Percentiles rank a stretch among this genome's conserved stretches.
phyloP scores from a whole-genome alignment of 305 asterid species.

The Fraxinus xanthoxyloides region DNA sequence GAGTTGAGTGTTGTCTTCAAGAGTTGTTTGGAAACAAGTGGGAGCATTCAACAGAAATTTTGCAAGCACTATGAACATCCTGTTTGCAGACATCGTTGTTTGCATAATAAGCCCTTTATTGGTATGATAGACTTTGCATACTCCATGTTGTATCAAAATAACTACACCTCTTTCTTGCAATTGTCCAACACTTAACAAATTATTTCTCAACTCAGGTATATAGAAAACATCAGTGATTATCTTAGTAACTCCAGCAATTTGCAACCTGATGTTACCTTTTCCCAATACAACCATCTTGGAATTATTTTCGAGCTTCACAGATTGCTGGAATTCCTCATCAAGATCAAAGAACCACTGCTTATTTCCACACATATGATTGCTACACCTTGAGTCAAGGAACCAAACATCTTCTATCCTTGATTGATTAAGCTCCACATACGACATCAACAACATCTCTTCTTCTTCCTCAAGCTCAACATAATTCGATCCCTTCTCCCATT shows the following conservation, averaged over 20 bases:
- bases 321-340: not conserved
- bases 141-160: not conserved
- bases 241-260: not conserved
- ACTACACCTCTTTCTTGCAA: not conserved
- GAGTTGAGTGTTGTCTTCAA: not conserved
- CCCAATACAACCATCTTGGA: not conserved
- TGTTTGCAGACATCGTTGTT: not conserved
- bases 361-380: not conserved
- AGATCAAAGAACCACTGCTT: not conserved
- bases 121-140: not conserved
- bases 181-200: not conserved
- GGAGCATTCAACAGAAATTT: not conserved
- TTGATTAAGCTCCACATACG: not conserved
- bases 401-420: not conserved
- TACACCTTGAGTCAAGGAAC: constrained; percentile 6
- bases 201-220: not conserved
- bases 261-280: not conserved
- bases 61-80: not conserved
- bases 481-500: not conserved
- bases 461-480: not conserved
- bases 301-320: not conserved
- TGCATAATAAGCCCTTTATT: not conserved
- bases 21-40: not conserved
- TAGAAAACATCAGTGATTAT: not conserved
- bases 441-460: constrained; percentile 3